These are phyloP conservation scores for Smallanthus sonchifolius DNA, from an alignment of 129 eudicot species.

Conservation along the genomic window DNA sequence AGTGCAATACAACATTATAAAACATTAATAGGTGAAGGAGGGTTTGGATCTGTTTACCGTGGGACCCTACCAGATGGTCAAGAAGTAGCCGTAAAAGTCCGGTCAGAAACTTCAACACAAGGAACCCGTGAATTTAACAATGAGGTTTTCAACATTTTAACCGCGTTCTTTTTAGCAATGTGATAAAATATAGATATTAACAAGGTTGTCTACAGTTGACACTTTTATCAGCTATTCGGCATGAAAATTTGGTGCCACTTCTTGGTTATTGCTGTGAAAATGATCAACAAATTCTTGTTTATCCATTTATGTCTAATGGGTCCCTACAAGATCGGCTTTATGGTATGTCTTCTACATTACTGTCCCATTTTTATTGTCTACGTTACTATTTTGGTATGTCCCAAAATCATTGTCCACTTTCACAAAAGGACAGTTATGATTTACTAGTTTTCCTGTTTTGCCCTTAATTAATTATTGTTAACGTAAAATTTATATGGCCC, in stretches of 20 bases:
- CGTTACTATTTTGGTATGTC: background rate
- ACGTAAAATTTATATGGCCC: background rate
- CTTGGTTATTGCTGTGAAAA: conserved; percentile 77
- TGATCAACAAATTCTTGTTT: conserved; percentile 85
- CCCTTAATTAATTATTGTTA: background rate
- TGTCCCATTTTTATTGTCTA: background rate
- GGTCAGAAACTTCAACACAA: conserved; percentile 84
- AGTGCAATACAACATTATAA: conserved; percentile 65
- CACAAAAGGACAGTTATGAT: background rate
- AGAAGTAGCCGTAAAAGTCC: conserved; percentile 89
- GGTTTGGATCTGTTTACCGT: conserved; percentile 80
- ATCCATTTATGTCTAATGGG: conserved; percentile 91
- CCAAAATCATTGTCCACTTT: background rate
- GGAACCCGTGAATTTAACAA: conserved; percentile 88
- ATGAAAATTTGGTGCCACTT: conserved; percentile 81
- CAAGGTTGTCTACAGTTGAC: conserved; percentile 52
- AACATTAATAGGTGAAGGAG: conserved; percentile 85
- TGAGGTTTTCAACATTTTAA: conserved; percentile 36
- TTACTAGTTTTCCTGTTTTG: background rate
- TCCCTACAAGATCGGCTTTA: conserved; percentile 91
- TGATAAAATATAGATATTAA: conserved; percentile 11
- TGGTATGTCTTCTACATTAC: conserved; percentile 40
- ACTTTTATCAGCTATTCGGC: conserved; percentile 67
- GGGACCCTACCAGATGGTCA: conserved; percentile 75
- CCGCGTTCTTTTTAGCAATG: background rate